A percentile compares a stretch with the other conserved stretches of the same genome.
phyloP scores from a whole-genome alignment of 257 asterid genomes.

The Fraxinus cuspidata region DNA sequence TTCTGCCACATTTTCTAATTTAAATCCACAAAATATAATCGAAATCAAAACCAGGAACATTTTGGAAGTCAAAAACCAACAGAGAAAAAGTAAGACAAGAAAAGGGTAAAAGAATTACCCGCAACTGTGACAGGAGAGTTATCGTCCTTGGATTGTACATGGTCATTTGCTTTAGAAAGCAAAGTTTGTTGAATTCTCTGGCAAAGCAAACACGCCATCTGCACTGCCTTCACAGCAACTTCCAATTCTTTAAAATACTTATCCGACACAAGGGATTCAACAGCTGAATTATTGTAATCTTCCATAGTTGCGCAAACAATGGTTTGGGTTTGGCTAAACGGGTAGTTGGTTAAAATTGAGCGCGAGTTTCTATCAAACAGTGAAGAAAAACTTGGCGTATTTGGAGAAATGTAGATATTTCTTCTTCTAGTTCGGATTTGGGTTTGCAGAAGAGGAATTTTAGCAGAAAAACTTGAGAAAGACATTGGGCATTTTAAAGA shows the following conservation, averaged over 20 bases:
- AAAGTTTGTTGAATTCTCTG: slow-evolving; percentile 54
- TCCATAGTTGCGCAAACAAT: slow-evolving; percentile 34
- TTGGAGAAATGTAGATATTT: slow-evolving; percentile 14
- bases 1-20: neutral
- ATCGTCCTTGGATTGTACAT: slow-evolving; percentile 65
- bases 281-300: slow-evolving; percentile 29
- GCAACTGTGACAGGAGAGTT: slow-evolving; percentile 78
- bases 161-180: slow-evolving; percentile 33
- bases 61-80: neutral
- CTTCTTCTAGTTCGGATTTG: slow-evolving; percentile 12
- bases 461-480: slow-evolving; percentile 31
- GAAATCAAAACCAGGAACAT: neutral
- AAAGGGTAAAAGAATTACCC: slow-evolving; percentile 40
- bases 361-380: slow-evolving; percentile 12
- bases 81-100: neutral
- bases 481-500: slow-evolving; percentile 42
- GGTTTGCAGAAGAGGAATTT: slow-evolving; percentile 29
- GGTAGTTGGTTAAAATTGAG: slow-evolving; percentile 16
- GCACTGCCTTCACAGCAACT: slow-evolving; percentile 85
- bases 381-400: slow-evolving; percentile 8
- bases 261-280: slow-evolving; percentile 27
- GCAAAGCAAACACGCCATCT: slow-evolving; percentile 74
- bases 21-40: neutral
- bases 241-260: slow-evolving; percentile 49
- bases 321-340: slow-evolving; percentile 20